Base-by-base conservation (phyloP, 345 rosid species). In the Sisymbrium altissimum region DNA sequence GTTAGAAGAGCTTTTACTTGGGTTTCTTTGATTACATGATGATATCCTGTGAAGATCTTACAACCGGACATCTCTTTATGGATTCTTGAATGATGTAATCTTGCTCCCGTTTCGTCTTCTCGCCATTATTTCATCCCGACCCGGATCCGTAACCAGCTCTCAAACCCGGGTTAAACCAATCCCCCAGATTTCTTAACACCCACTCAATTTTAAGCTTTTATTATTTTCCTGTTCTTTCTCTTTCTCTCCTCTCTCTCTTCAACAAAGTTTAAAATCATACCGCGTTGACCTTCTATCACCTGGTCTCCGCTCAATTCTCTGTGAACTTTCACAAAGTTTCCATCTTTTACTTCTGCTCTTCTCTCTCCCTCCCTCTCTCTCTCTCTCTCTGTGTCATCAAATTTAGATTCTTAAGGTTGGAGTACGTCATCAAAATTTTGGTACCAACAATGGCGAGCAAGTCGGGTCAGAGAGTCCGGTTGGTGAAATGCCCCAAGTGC, bases 401-500 rank as follows among this genome's bases (percentile, higher is more conserved):
- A 38, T 10, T 69, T 23, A 46, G 62, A 76, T 44, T 45, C 6
- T 33, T 25, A 44, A 75, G 44, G 23, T 25, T 43, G 30, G 30
- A 18, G 44, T 14, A 54, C 54, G 66, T 40, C 38, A 57, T 57
- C 23, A 27, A 1, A 41, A 5, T 71, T n/a, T 64, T 49, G 54
- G 62, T 46, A 59, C n/a, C 46, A 72, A 80, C 68, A 65, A 83
- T 81, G 91, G 80, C 79, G 36, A 57, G 78, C 35, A 71, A 50
- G 73, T 21, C 65, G 9, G 52, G 73, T 66, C 68, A 79, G 35
- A 80, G 78, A 68, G 40, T 84, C 75, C 87, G 93, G 65, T 43
- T 93, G 1, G 97, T 93, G 70, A 82, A 62, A 58, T 90, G 98
- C 48, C 98, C 98, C 5, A 86, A 74, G 60, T 90, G 98, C 60